Base-by-base conservation (phyloP, 2,329 filamentous ascomycete species). In the Paecilomyces dactylethromorphus region DNA sequence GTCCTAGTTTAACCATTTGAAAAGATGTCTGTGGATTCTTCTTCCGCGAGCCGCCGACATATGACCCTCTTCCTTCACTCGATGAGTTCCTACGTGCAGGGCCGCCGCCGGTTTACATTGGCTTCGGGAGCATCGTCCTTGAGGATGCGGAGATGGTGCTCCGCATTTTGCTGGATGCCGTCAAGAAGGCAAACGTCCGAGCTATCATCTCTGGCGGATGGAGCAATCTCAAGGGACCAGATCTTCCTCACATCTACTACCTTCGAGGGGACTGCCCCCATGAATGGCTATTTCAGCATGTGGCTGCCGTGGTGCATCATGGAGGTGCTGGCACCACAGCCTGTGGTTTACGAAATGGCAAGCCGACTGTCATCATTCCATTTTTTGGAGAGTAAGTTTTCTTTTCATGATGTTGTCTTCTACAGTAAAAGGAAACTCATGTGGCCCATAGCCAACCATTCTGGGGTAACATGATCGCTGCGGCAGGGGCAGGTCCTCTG, bases 281-380 rank as follows among this genome's bases (percentile, higher is more conserved):
- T 56, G 80, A 84, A 59, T 85, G 83, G 83, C 72, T 85, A 0
- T 85, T 85, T 61, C 76, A 82, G 60, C 75, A 78, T 15, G 82
- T 85, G 1, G 75, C 79, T 0, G 78, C 77, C 13, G 82, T 85
- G 0, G 76, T 86, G 0, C 83, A 86, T 60, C 83, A 86, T 56
- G 83, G 83, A 21, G 84, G 83, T 6, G 83, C 83, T 10, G 83
- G 83, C 3, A 85, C 82, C 0, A 84, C 83, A 2, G 82, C 84
- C 1, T 80, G 78, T 45, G 82, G 83, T 0, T 74, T 86, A 3
- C 68, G 74, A 2, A 75, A 81, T 53, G 82, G 78, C 0, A 70
- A 74, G n/a, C 82, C 83, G 0, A 85, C 82, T 0, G 67, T 79
- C 0, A 76, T 85, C 22, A 78, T 85, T 0, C 83, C 83, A 0